Evolutionary conservation across 2,329 filamentous ascomycete species (phyloP).

Genomic region (Colletotrichum cuscutae): DNA sequence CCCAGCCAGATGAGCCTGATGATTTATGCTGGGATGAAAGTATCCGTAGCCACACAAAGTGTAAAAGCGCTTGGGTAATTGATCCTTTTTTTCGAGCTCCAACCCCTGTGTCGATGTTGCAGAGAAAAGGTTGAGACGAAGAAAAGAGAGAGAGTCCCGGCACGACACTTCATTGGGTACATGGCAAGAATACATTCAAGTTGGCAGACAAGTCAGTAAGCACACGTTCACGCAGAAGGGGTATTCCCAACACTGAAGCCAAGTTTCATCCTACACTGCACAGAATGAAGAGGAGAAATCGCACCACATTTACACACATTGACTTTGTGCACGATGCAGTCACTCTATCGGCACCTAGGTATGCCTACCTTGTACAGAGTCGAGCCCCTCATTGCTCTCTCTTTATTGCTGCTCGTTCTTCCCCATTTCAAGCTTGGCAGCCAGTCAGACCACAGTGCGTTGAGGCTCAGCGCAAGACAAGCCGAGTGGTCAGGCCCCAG

Average conservation of each 20-base stretch:
- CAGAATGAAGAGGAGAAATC: background rate
- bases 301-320: background rate
- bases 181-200: conserved; percentile 9
- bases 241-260: background rate
- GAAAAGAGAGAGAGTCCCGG: conserved; percentile 3
- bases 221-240: background rate
- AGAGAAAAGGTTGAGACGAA: conserved; percentile 17
- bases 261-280: background rate
- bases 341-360: too few relatives aligned
- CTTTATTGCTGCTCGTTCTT: background rate
- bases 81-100: background rate
- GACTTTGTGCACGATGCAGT: background rate
- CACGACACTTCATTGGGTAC: background rate
- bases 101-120: conserved; percentile 22
- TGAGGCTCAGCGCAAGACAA: conserved; percentile 5
- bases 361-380: background rate
- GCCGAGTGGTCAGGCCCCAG: background rate
- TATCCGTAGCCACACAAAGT: background rate
- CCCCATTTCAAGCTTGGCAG: background rate
- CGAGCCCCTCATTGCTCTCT: background rate
- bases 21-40: background rate
- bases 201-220: conserved; percentile 1
- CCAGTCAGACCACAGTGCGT: background rate
- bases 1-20: background rate
- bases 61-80: background rate